phyloP scores from a whole-genome alignment of 768 basidiomycete genomes.

The Peribolospora kevripleyi region DNA sequence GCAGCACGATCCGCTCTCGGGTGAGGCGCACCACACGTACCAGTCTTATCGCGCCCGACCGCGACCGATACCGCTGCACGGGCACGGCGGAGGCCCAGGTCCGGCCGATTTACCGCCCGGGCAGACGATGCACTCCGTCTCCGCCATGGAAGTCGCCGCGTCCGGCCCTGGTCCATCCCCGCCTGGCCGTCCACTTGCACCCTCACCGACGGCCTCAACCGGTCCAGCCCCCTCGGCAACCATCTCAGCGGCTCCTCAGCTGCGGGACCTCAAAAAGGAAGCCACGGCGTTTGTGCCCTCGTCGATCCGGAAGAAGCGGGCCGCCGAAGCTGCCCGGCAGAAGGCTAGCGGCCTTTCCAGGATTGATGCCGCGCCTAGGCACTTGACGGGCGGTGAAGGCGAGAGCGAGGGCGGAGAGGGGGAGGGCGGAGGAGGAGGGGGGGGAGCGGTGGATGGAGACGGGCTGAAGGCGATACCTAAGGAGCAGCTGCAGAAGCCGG shows the following conservation, averaged over 20 bases:
- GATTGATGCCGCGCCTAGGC: slow-evolving; percentile 2
- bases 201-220: slow-evolving; percentile 4
- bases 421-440: background rate
- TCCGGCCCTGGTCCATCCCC: slow-evolving; percentile 4
- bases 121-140: too few species aligned
- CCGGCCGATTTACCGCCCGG: too few species aligned
- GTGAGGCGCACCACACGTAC: too few species aligned
- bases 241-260: slow-evolving; percentile 57
- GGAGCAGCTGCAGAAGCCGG: background rate
- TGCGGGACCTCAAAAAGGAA: slow-evolving; percentile 87
- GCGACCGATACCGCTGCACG: too few species aligned
- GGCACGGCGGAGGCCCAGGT: too few species aligned
- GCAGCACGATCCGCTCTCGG: too few species aligned
- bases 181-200: slow-evolving; percentile 22
- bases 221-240: slow-evolving; percentile 30
- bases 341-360: slow-evolving; percentile 1
- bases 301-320: slow-evolving; percentile 35
- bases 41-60: too few species aligned
- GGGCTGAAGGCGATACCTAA: background rate
- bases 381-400: background rate
- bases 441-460: background rate
- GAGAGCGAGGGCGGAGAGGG: background rate
- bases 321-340: slow-evolving; percentile 1
- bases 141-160: background rate
- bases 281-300: slow-evolving; percentile 75